phyloP scores from a whole-genome alignment of 345 rosid genomes.

The Ceriops decandra region DNA sequence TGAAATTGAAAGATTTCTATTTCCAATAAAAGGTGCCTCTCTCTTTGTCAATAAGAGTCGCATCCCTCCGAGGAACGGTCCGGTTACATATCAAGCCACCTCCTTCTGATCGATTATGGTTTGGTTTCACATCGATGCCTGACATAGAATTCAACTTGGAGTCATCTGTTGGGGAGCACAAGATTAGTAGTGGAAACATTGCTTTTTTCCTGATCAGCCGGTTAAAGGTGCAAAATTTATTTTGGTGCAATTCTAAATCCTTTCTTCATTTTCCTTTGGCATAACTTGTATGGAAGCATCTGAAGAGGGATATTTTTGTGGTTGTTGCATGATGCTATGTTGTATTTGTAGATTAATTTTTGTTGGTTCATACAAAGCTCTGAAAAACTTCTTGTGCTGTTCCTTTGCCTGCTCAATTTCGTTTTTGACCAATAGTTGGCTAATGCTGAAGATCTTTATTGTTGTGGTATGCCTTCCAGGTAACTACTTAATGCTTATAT shows the following conservation, averaged over 20 bases:
- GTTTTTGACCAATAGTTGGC: no score
- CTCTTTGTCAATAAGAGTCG: conserved; percentile 71
- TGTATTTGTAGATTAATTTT: no score
- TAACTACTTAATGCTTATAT: no score
- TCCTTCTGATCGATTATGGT: conserved; percentile 94
- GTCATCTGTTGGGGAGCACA: conserved; percentile 85
- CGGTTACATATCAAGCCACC: conserved; percentile 84
- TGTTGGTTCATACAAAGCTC: no score
- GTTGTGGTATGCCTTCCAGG: no score
- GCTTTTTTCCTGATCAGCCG: conserved; percentile 67
- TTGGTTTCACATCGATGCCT: conserved; percentile 87
- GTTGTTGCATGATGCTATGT: no score
- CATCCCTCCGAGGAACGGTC: conserved; percentile 77
- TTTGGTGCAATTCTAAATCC: background rate
- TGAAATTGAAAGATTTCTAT: background rate
- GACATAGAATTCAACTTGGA: conserved; percentile 70
- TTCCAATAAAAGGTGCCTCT: conserved; percentile 66
- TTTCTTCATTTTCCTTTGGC: background rate
- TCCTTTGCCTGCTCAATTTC: no score
- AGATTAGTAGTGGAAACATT: conserved; percentile 60
- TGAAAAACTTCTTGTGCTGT: no score
- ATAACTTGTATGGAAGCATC: background rate
- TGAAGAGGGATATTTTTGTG: background rate
- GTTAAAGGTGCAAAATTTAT: conserved; percentile 60
- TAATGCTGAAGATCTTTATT: no score